Base-by-base conservation (phyloP, 345 rosid genomes). In the Balakata baccata region DNA sequence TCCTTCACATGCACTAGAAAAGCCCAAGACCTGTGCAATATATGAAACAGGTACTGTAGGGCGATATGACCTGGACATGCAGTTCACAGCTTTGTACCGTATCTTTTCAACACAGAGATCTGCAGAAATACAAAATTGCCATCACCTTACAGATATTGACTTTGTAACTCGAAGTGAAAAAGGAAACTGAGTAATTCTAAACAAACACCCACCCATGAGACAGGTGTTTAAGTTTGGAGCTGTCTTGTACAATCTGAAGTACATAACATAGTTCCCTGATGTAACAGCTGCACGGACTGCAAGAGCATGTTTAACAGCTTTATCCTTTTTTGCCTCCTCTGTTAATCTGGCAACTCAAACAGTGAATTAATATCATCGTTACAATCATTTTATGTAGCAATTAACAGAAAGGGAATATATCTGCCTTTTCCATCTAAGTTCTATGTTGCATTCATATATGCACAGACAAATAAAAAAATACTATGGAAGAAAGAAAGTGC, bases 231-330 rank as follows among this genome's bases (percentile, higher is more conserved):
- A 84, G 85, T 95, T 93, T 68, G 99, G 99, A 7, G 98, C 98
- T 3, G 76, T 83, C 83, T 86, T 90, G 86, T 91, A 89, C 45
- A 95, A 86, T 81, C 89, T 89, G 83, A 95, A 95, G 85, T 93
- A 95, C 85, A 70, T 71, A 67, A 91, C 89, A 64, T 93, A 95
- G 77, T 95, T 95, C 84, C 93, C 98, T 22, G 92, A 93, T 20
- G 97, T 83, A 52, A 95, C 99, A 29, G 99, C 97, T 74, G 91
- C 86, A 75, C 98, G 94, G 81, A 95, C 96, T 62, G 93, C 89
- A 72, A 95, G 96, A 58, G 99, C 99, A 87, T 96, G 98, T 82
- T 84, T 89, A 70, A 96, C 94, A 69, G 91, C 96, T 83, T 78
- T 74, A 68, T 91, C 90, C 77, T 86, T 75, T 84, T 89, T 93